Evolutionary conservation across 352 stramenopile genomes (phyloP), one percentile per base, ranked within the genome.

Genomic region (Aphanomyces invadans): DNA sequence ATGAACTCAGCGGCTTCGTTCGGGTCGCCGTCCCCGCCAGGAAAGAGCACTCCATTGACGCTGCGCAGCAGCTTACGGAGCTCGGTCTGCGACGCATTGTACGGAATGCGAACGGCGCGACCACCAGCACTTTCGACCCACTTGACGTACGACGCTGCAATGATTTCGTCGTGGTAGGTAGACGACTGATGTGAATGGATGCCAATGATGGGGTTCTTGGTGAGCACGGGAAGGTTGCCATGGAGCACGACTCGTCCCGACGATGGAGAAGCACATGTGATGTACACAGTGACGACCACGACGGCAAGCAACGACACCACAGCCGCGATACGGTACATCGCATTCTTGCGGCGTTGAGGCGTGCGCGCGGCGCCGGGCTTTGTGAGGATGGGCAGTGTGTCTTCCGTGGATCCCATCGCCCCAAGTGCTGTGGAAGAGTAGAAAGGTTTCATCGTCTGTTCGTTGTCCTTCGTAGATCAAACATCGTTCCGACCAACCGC

Each of bases 101-200:
- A 91, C 44, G 82, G 78, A 53, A 91, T 87, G 25, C 80, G 82
- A 36, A 88, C 79, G 32, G 88, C 82, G 49, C 81, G 82, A 4
- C 80, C 82, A 44, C 82, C 82, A 17, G 75, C 80, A 65, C 78
- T 87, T 57, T 91, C 82, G 64, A 91, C 71, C 82, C 82, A 91
- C 72, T 89, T 91, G 70, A 91, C 80, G 72, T 91, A 91, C 44
- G 80, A 88, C 10, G 79, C 81, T 26, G 81, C 79, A 56, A 92
- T 81, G 71, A 87, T 88, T 67, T 92, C 83, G 65, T 81, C 79
- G 54, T 87, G 12, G 23, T 57, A 32, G n/a, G 46, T 54, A 5
- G 49, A 57, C 25, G 49, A 57, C 4, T n/a, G 21, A 29, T 36
- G 49, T 32, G 49, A 1, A 29, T 57, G 49, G 49, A 57, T 57